A percentile compares a stretch with the other conserved stretches of the same genome.
phyloP scores from a whole-genome alignment of 192 early-diverging fungal genomes.

The Thamnidium elegans region DNA sequence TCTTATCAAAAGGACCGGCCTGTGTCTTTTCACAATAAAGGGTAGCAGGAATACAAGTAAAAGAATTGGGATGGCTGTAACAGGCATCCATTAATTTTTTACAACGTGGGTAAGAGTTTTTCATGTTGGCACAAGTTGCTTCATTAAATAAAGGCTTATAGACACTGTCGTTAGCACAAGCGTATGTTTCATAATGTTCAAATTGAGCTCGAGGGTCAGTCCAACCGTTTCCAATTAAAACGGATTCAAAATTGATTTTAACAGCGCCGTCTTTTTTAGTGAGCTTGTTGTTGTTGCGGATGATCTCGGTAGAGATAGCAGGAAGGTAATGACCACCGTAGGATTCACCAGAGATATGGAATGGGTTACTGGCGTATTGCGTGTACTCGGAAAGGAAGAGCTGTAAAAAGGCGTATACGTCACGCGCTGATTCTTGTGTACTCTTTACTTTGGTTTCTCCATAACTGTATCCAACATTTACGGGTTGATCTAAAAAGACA shows the following conservation, averaged over 20 bases:
- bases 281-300: slow-evolving; percentile 61
- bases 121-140: slow-evolving; percentile 75
- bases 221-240: slow-evolving; percentile 91
- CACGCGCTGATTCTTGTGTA: slow-evolving; percentile 75
- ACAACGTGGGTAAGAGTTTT: slow-evolving; percentile 70
- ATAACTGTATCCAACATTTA: slow-evolving; percentile 91
- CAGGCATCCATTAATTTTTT: slow-evolving; percentile 72
- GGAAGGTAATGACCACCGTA: slow-evolving; percentile 89
- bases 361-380: slow-evolving; percentile 72
- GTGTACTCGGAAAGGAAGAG: slow-evolving; percentile 85
- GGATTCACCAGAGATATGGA: slow-evolving; percentile 88
- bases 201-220: slow-evolving; percentile 86
- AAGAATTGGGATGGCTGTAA: slow-evolving; percentile 77
- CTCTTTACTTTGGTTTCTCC: slow-evolving; percentile 66
- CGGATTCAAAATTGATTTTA: slow-evolving; percentile 63
- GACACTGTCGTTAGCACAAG: slow-evolving; percentile 49
- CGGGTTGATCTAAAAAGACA: slow-evolving; percentile 84
- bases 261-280: background rate
- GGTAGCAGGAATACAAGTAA: slow-evolving; percentile 78
- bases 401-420: slow-evolving; percentile 91
- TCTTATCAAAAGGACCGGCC: slow-evolving; percentile 9
- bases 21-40: slow-evolving; percentile 27
- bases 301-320: slow-evolving; percentile 78
- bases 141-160: slow-evolving; percentile 78
- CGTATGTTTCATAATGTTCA: slow-evolving; percentile 80